These are phyloP conservation scores for Dictyostelium firmibasis DNA, from an alignment of 78 protist species.

Conservation along the genomic window DNA sequence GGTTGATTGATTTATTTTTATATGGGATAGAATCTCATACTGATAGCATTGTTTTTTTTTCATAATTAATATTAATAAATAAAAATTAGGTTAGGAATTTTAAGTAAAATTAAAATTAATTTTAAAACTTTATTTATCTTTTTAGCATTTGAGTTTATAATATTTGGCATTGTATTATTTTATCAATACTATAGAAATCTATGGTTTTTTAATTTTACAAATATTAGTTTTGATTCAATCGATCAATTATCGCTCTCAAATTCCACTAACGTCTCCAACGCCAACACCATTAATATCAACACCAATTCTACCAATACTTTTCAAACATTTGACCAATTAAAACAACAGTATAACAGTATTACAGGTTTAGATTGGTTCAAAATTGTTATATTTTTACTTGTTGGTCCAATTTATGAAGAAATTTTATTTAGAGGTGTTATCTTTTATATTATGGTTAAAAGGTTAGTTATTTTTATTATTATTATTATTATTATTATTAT, in stretches of 20 bases:
- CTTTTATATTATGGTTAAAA: not conserved
- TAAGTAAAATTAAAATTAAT: not conserved
- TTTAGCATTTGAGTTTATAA: not conserved
- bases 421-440: slow-evolving; percentile 36
- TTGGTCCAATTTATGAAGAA: slow-evolving; percentile 39
- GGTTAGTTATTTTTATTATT: not conserved
- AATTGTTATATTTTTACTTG: not conserved
- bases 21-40: too few relatives aligned
- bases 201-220: slow-evolving; percentile 15
- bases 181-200: not conserved
- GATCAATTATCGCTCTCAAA: not conserved
- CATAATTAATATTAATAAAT: too few relatives aligned
- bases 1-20: too few relatives aligned
- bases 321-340: not conserved
- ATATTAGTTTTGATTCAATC: not conserved
- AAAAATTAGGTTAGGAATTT: not conserved
- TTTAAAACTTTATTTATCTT: not conserved
- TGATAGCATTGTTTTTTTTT: too few relatives aligned
- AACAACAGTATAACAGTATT: not conserved
- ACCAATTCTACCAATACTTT: not conserved
- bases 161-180: not conserved
- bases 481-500: too few relatives aligned
- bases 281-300: not conserved
- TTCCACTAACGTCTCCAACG: not conserved
- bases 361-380: not conserved